Evolutionary conservation across 1,139 yeast species (phyloP).

Genomic region (Debaryomyces subglobosus): DNA sequence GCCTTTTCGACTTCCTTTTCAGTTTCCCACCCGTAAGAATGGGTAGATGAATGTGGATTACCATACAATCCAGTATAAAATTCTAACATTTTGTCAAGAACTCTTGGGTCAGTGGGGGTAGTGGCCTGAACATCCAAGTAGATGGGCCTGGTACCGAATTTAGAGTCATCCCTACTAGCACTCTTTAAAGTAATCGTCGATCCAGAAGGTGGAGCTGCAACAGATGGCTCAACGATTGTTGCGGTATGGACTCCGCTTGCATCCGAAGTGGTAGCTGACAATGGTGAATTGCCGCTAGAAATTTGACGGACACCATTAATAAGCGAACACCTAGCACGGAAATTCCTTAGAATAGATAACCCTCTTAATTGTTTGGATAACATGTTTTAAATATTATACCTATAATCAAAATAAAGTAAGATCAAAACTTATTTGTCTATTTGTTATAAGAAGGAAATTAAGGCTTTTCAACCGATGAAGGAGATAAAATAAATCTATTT

Average conservation of each 20-base stretch:
- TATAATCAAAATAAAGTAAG: neutral
- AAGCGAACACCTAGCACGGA: constrained; percentile 1
- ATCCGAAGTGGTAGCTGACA: constrained; percentile 19
- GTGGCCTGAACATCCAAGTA: constrained; percentile 97
- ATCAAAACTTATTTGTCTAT: neutral
- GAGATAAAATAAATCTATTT: constrained; percentile 1
- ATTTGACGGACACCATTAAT: constrained; percentile 10
- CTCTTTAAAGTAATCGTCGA: constrained; percentile 45
- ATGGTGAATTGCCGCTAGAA: constrained; percentile 11
- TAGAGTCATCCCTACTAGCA: constrained; percentile 49
- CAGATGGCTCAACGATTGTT: constrained; percentile 20
- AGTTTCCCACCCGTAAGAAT: constrained; percentile 99
- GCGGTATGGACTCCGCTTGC: constrained; percentile 24
- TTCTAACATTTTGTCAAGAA: constrained; percentile 88
- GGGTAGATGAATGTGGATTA: constrained; percentile 96
- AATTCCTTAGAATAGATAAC: constrained; percentile 4
- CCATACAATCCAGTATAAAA: constrained; percentile 95
- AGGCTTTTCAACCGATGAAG: neutral
- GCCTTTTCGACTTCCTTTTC: constrained; percentile 90
- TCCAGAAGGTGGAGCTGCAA: constrained; percentile 46
- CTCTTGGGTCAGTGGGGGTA: constrained; percentile 97
- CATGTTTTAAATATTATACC: constrained; percentile 4
- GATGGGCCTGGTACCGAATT: constrained; percentile 78
- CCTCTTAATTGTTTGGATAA: constrained; percentile 10
- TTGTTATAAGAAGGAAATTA: neutral